phyloP scores from a whole-genome alignment of 305 asterid genomes.

The Solanum hybrid region DNA sequence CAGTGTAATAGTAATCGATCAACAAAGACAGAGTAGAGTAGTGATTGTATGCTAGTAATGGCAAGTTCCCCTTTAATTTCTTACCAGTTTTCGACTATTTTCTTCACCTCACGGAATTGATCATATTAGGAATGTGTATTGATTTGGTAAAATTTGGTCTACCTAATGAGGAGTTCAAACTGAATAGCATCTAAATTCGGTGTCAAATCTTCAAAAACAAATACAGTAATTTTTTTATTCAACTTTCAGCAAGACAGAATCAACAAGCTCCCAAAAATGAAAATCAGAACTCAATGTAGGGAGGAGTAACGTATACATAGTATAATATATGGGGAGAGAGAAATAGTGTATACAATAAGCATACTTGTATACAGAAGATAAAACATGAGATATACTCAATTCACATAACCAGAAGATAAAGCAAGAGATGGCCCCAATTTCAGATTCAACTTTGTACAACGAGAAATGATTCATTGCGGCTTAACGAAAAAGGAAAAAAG shows the following conservation, averaged over 20 bases:
- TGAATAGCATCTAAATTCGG: neutral
- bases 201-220: neutral
- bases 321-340: neutral
- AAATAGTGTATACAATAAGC: neutral
- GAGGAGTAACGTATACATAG: neutral
- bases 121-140: neutral
- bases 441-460: neutral
- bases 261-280: neutral
- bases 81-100: neutral
- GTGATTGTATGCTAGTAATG: neutral
- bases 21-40: neutral
- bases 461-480: neutral
- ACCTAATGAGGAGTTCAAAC: neutral
- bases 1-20: neutral
- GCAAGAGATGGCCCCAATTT: neutral
- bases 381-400: neutral
- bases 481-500: neutral
- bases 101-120: neutral
- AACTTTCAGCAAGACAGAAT: neutral
- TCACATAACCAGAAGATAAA: neutral
- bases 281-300: neutral
- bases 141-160: neutral
- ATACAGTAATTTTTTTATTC: neutral
- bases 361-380: neutral
- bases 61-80: neutral